phyloP scores from a whole-genome alignment of 495 filamentous ascomycete genomes.

The Immersiella caudata region DNA sequence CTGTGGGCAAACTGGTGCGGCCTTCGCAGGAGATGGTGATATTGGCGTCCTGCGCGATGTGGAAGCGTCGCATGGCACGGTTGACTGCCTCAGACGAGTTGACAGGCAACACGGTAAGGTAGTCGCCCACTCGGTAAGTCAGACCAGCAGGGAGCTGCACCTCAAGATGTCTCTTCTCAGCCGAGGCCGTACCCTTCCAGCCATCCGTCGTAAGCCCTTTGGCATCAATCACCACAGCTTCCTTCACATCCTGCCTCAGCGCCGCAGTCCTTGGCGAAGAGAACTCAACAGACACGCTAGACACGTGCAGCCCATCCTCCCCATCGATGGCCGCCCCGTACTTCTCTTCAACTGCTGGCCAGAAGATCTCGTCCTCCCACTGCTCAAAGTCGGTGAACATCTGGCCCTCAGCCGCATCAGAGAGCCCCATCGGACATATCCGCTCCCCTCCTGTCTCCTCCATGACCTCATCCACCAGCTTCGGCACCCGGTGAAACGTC shows the following conservation, averaged over 20 bases:
- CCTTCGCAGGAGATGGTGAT: conserved; percentile 48
- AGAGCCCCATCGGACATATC: conserved; percentile 58
- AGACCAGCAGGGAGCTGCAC: conserved; percentile 67
- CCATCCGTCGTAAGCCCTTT: conserved; percentile 49
- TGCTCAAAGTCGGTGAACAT: conserved; percentile 73
- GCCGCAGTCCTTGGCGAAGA: conserved; percentile 61
- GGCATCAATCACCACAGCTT: conserved; percentile 61
- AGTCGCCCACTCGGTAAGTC: conserved; percentile 72
- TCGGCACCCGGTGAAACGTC: conserved; percentile 76
- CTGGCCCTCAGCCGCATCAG: conserved; percentile 64
- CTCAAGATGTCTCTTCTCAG: conserved; percentile 65
- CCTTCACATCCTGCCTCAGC: conserved; percentile 66
- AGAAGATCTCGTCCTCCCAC: conserved; percentile 68
- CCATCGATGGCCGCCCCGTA: conserved; percentile 40
- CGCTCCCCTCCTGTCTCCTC: conserved; percentile 50
- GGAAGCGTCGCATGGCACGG: conserved; percentile 53
- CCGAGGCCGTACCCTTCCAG: conserved; percentile 52
- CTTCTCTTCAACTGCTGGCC: conserved; percentile 62
- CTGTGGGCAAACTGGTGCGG: conserved; percentile 60
- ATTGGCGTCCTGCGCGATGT: conserved; percentile 65
- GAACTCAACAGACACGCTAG: conserved; percentile 58
- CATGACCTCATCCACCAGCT: conserved; percentile 58
- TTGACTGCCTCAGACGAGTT: conserved; percentile 63
- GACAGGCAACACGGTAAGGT: conserved; percentile 71
- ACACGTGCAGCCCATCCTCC: conserved; percentile 6